phyloP scores from a whole-genome alignment of 768 basidiomycete species.

The Pleurotus tuber-regium region DNA sequence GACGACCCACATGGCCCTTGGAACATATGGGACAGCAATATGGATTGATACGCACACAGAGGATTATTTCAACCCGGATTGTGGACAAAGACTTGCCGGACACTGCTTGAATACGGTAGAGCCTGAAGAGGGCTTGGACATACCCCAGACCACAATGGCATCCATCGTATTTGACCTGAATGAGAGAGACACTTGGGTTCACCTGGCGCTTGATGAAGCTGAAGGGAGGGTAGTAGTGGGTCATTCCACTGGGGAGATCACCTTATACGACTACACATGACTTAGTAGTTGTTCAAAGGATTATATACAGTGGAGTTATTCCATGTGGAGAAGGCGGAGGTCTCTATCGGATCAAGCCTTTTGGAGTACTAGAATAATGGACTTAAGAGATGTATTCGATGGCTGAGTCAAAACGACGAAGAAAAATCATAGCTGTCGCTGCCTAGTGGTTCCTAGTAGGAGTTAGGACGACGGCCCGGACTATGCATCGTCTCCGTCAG shows the following conservation, averaged over 20 bases:
- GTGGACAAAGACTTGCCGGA: constrained; percentile 61
- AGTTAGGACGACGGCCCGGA: too few species aligned
- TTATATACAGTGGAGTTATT: too few species aligned
- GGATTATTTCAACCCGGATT: constrained; percentile 41
- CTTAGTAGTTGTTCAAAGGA: too few species aligned
- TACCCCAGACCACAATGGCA: constrained; percentile 25
- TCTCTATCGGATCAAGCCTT: too few species aligned
- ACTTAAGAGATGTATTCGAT: too few species aligned
- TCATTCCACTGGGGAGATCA: constrained; percentile 43
- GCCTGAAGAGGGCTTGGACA: constrained; percentile 18
- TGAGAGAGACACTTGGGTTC: constrained; percentile 49
- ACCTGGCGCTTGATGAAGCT: constrained; percentile 43
- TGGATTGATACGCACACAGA: constrained; percentile 68
- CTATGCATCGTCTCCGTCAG: too few species aligned
- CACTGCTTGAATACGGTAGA: constrained; percentile 19
- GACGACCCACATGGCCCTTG: constrained; percentile 51
- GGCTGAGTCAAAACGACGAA: too few species aligned
- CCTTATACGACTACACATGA: constrained; percentile 49
- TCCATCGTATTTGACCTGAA: constrained; percentile 44
- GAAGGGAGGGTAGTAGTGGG: constrained; percentile 47
- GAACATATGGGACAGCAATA: constrained; percentile 57
- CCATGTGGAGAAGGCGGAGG: too few species aligned
- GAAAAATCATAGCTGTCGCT: too few species aligned
- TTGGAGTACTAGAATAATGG: too few species aligned
- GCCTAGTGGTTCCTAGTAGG: too few species aligned